Evolutionary conservation across 2,329 filamentous ascomycete species (phyloP).

Genomic region (Karstenula rhodostoma): DNA sequence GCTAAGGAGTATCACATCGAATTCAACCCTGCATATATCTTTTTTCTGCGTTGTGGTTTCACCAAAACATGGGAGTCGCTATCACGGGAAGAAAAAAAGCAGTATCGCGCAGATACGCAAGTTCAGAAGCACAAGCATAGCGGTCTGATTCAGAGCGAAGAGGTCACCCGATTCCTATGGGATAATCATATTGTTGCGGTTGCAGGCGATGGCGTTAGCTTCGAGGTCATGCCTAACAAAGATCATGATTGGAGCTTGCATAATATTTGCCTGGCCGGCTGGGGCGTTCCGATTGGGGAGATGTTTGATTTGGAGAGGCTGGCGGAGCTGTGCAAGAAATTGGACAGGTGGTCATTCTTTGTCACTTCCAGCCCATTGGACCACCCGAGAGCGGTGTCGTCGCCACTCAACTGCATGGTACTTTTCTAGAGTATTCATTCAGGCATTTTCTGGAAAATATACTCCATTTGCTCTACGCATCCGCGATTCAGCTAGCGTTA

Average conservation of each 20-base stretch:
- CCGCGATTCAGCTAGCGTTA: no score
- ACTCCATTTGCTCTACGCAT: no score
- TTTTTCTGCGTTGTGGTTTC: neutral
- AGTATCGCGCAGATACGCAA: neutral
- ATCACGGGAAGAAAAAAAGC: neutral
- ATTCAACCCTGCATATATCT: neutral
- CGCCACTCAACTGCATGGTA: slow-evolving; percentile 45
- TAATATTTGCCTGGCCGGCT: slow-evolving; percentile 50
- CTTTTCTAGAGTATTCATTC: slow-evolving; percentile 33
- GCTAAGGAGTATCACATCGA: neutral
- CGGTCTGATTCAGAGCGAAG: slow-evolving; percentile 29
- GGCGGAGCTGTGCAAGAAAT: slow-evolving; percentile 47
- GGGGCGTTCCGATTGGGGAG: slow-evolving; percentile 56
- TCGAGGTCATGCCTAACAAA: slow-evolving; percentile 46
- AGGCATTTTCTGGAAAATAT: no score
- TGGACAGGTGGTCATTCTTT: slow-evolving; percentile 54
- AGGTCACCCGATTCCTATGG: slow-evolving; percentile 44
- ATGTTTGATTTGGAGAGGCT: slow-evolving; percentile 56
- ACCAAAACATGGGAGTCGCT: neutral
- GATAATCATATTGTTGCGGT: slow-evolving; percentile 40
- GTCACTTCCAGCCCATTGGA: slow-evolving; percentile 56
- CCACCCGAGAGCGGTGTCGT: slow-evolving; percentile 48
- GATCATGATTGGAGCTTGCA: slow-evolving; percentile 23
- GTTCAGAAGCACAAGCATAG: slow-evolving; percentile 33
- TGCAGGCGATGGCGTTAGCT: slow-evolving; percentile 46